Evolutionary conservation across 106 monocot species (phyloP), one percentile per base, ranked within the genome.

Genomic region (Posidonia australis): DNA sequence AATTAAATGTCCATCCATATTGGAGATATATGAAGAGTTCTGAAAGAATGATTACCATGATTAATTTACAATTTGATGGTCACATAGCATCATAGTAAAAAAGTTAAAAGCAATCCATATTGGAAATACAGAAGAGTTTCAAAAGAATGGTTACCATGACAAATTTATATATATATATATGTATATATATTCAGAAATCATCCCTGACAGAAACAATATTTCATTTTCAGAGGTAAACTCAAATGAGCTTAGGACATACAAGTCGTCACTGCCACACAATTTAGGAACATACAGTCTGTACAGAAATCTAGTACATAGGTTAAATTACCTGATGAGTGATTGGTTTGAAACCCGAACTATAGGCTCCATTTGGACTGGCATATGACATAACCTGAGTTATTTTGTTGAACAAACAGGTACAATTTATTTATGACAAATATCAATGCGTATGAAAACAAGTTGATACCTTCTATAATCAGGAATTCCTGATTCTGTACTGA

Each of bases 401-500:
- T 23, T 19, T 36, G 13, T 3, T 46, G 20, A 11, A 5, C 9
- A 11, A 44, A 17, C 21, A 42, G n/a, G 4, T 44, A 13, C 22
- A 49, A 17, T 1, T 49, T 17, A 45, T 11, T 13, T 10, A 55
- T 55, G 0, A 25, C 11, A 55, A 10, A 55, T 22, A 55, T 22
- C 3, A 17, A 47, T 13, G 46, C 7, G 57, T 5, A 58, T n/a
- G 45, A 72, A 12, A 58, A 46, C 2, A 66, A 5, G 0, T 55
- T 12, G 2, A 56, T 73, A 98, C 98, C 98, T 98, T 72, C 98
- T 84, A 60, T 98, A 98, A 79, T 98, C 98, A 64, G 98, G 98
- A 76, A 98, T 98, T 24, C 98, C 98, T 18, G 91, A 87, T 60
- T 98, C 98, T 23, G 98, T 98, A 84, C 98, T 98, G 22, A 98